Percentiles rank a stretch among this genome's conserved stretches.
phyloP scores from a whole-genome alignment of 192 early-diverging fungal genomes.

The Lunasporangiospora selenospora region DNA sequence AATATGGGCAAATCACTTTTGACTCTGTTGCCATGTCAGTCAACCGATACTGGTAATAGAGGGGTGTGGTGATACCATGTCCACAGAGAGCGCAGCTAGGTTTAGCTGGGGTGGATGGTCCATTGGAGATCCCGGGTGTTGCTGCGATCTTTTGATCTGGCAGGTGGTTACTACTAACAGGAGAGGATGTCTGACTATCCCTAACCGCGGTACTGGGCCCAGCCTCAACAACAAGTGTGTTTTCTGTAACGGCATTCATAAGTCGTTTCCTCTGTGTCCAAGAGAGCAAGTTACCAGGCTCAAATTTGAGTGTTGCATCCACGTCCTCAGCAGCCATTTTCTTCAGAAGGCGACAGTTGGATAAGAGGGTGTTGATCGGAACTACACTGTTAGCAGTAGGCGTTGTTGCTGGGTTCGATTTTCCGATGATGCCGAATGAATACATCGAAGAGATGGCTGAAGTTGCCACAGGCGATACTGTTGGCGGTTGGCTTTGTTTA shows the following conservation, averaged over 20 bases:
- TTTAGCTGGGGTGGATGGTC: background rate
- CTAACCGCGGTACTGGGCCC: conserved; percentile 10
- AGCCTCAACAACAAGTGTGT: conserved; percentile 43
- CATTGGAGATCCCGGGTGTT: background rate
- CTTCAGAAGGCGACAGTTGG: conserved; percentile 43
- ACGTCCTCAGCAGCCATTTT: conserved; percentile 47
- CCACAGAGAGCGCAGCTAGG: conserved; percentile 45
- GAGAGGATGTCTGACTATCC: conserved; percentile 6
- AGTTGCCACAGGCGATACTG: conserved; percentile 9
- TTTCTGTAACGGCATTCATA: conserved; percentile 44
- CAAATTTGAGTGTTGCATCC: conserved; percentile 41
- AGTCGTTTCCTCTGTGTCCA: conserved; percentile 45
- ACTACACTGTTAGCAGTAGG: conserved; percentile 24
- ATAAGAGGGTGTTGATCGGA: conserved; percentile 31
- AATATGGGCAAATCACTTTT: conserved; percentile 37
- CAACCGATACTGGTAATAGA: conserved; percentile 43
- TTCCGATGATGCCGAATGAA: conserved; percentile 31
- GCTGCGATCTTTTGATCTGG: too few species aligned
- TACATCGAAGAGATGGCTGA: conserved; percentile 27
- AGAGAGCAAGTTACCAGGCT: conserved; percentile 40
- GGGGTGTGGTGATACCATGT: conserved; percentile 21
- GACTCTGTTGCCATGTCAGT: conserved; percentile 37
- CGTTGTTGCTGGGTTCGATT: conserved; percentile 1
- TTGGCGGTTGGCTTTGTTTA: conserved; percentile 12
- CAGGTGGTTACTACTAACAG: background rate